Evolutionary conservation across 2,329 filamentous ascomycete genomes (phyloP).

Genomic region (Venturia pyrina): DNA sequence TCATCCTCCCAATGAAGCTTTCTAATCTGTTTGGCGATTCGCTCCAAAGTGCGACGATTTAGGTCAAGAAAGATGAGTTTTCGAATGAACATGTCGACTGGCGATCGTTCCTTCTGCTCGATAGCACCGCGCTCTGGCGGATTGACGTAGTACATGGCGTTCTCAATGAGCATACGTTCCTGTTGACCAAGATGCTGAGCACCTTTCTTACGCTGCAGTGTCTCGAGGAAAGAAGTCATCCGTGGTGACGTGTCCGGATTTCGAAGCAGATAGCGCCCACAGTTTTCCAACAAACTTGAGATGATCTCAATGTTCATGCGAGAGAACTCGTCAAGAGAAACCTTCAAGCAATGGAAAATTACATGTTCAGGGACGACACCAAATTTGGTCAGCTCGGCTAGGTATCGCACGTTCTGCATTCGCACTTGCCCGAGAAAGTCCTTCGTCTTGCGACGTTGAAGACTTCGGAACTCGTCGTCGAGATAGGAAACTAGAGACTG

Average conservation of each 20-base stretch:
- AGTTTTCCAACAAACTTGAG: conserved; percentile 90
- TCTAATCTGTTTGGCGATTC: conserved; percentile 85
- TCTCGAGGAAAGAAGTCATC: conserved; percentile 91
- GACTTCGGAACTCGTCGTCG: conserved; percentile 91
- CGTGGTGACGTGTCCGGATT: conserved; percentile 87
- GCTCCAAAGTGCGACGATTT: conserved; percentile 88
- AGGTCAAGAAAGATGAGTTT: conserved; percentile 90
- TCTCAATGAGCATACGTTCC: conserved; percentile 96
- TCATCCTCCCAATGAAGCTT: conserved; percentile 95
- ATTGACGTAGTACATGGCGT: conserved; percentile 95
- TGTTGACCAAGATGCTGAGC: conserved; percentile 92
- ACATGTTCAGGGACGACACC: conserved; percentile 97
- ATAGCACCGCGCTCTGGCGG: conserved; percentile 89
- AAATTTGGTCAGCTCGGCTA: conserved; percentile 95
- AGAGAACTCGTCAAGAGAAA: conserved; percentile 94
- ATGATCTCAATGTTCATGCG: conserved; percentile 99
- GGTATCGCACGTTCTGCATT: conserved; percentile 90
- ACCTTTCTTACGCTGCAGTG: conserved; percentile 87
- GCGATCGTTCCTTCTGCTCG: conserved; percentile 90
- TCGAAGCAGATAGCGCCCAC: conserved; percentile 83
- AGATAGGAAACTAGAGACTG: conserved; percentile 86
- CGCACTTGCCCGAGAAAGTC: conserved; percentile 93
- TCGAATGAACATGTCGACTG: conserved; percentile 83
- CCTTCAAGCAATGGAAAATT: conserved; percentile 96
- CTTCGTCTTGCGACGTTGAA: conserved; percentile 94